phyloP scores from a whole-genome alignment of 2,329 filamentous ascomycete species.

The Epichloe sylvatica region DNA sequence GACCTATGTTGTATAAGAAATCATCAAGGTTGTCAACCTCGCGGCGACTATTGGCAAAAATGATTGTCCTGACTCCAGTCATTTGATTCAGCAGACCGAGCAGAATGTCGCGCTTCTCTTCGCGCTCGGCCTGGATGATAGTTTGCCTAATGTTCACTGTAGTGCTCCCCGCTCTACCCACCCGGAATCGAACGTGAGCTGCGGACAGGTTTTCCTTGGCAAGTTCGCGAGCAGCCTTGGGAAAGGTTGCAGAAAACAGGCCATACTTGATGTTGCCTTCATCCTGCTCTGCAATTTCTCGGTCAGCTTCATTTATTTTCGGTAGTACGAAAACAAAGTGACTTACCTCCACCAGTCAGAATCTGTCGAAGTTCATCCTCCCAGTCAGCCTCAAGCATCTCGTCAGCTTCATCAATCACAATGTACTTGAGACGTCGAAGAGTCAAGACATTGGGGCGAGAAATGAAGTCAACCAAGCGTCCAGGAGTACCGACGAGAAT shows the following conservation, averaged over 20 bases:
- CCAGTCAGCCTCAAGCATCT: conserved; percentile 76
- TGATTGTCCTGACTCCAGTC: conserved; percentile 62
- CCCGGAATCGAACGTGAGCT: conserved; percentile 65
- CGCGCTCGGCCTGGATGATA: conserved; percentile 51
- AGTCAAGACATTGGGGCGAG: conserved; percentile 52
- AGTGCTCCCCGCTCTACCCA: conserved; percentile 74
- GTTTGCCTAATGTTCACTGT: conserved; percentile 73
- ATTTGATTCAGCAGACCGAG: conserved; percentile 58
- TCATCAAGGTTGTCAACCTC: conserved; percentile 77
- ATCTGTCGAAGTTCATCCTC: conserved; percentile 60
- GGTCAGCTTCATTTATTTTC: not conserved
- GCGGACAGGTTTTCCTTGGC: conserved; percentile 62
- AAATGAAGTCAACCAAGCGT: conserved; percentile 72
- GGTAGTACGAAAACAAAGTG: conserved; percentile 3
- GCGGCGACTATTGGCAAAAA: conserved; percentile 77
- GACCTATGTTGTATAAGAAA: conserved; percentile 61
- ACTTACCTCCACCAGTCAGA: conserved; percentile 66
- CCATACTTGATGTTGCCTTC: conserved; percentile 55
- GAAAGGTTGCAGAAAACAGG: conserved; percentile 93
- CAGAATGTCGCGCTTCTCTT: conserved; percentile 55
- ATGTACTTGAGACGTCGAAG: conserved; percentile 65
- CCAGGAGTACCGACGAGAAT: conserved; percentile 80
- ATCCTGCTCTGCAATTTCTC: conserved; percentile 49
- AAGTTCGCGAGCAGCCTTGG: conserved; percentile 60
- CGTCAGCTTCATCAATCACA: conserved; percentile 89